Evolutionary conservation across 1,284 basidiomycete species (phyloP), one percentile per base, ranked within the genome.

Genomic region (Ceraceosorus bombacis): DNA sequence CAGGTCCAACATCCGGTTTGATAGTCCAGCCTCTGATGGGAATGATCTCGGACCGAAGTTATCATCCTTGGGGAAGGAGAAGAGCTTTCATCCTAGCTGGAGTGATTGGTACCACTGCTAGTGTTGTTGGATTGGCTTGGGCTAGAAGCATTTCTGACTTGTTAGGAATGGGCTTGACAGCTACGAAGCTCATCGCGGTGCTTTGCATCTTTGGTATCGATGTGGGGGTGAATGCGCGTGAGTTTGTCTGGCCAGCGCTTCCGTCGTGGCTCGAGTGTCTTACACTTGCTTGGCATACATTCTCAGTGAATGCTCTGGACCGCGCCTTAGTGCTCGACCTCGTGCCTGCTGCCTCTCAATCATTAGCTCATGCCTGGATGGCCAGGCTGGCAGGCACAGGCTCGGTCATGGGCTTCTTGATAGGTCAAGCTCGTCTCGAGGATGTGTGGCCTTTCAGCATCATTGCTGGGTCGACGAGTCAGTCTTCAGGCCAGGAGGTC

Each of bases 291-390:
- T 12, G 17, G 9, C 8, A 27, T 27, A 27, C 27, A 27, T 7
- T 13, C 41, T 49, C 54, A 8, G 88, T 91, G 0, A 86, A 88
- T 78, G 88, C 90, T 0, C 83, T 89, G 38, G 88, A 91, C 73
- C 86, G 90, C 49, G 87, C 89, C 0, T 81, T 91, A 5, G 80
- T 90, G 13, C 86, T 92, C 0, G 83, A 84, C 69, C 80, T 82
- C 2, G 71, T 83, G 0, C 78, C 81, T 5, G 81, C 87, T 0
- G 78, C 82, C 0, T 82, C 85, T 53, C 94, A 97, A 77, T 85
- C 90, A 6, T 82, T 84, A 17, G 93, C 88, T 0, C 96, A 93
- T 76, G 94, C 93, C 0, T 98, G 94, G 93, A 92, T 90, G 1
- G 90, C 90, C 0, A 82, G 88, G 27, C 90, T 96, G 87, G 66